Evolutionary conservation across 129 eudicot species (phyloP), one percentile per base, ranked within the genome.

Genomic region (Centella asiatica): DNA sequence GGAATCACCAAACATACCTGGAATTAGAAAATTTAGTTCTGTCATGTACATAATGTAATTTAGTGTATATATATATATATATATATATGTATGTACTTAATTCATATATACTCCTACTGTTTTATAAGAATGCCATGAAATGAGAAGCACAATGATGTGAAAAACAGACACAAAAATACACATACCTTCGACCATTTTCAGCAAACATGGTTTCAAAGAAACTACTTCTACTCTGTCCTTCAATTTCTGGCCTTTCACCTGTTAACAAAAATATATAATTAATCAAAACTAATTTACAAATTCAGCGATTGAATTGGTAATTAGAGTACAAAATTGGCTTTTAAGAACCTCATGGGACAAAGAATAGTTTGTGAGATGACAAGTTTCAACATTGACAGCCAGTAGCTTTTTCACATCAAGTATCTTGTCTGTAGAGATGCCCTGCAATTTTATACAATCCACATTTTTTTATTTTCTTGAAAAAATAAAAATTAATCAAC

Each of bases 141-240:
- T 4, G 56, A 63, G 44, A 8, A 7, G 12, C 71, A 52, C 37
- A 53, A 40, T 40, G 39, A 24, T 18, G 12, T 57, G 15, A 12
- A 42, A 42, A 42, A 1, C 2, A 9, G 3, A 54, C 3, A 27
- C 27, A 5, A 48, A 44, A 3, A 47, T 6, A 57, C 27, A 42
- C 64, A 46, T 77, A 93, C 99, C 99, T 87, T 93, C 99, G 88
- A 87, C 96, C 83, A 93, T 93, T 69, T 66, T 87, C 74, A 93
- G 70, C 84, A 80, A 56, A 77, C 99, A 87, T 60, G 99, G 99
- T 88, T 83, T 93, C 65, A 88, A 66, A 26, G 81, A 63, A 64
- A 74, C 80, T 58, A 93, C 83, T 64, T 93, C 99, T 72, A 83
- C 48, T 76, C 75, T 85, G 46, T 93, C 95, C 70, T 66, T 85